A percentile compares a stretch with the other conserved stretches of the same genome.
Conservation (phyloP, 176 grass and related monocot genomes). For the Panicum miliaceum region DNA sequence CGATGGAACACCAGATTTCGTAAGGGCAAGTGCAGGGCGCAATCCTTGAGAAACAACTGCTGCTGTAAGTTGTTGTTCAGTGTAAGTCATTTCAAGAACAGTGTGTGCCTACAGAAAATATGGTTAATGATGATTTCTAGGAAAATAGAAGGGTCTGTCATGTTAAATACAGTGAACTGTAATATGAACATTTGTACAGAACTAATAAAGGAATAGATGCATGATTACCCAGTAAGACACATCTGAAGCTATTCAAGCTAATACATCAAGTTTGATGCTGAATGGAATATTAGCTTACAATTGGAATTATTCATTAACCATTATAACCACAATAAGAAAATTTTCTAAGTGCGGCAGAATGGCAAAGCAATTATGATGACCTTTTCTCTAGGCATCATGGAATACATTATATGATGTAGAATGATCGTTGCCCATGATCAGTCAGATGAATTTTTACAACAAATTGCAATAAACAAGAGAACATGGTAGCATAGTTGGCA, state of each 20-base stretch:
- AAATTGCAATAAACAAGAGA: constrained; percentile 1
- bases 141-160: constrained; percentile 2
- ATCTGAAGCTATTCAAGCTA: neutral
- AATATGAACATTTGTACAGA: neutral
- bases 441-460: constrained; percentile 2
- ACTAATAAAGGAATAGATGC: neutral
- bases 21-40: constrained; percentile 68
- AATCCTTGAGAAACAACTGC: constrained; percentile 84
- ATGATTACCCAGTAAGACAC: neutral
- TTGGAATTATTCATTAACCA: constrained; percentile 26
- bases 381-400: neutral
- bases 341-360: constrained; percentile 10
- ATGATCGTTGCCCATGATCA: neutral
- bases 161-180: constrained; percentile 9
- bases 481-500: neutral
- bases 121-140: constrained; percentile 20
- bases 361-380: constrained; percentile 5
- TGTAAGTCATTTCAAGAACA: constrained; percentile 97
- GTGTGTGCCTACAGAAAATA: constrained; percentile 85
- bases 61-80: constrained; percentile 88
- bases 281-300: constrained; percentile 12
- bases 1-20: constrained; percentile 65
- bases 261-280: neutral
- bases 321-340: neutral
- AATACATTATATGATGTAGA: constrained; percentile 9